Evolutionary conservation across 805 yeast species (phyloP), one percentile per base, ranked within the genome.

Genomic region (Saturnispora hagleri): DNA sequence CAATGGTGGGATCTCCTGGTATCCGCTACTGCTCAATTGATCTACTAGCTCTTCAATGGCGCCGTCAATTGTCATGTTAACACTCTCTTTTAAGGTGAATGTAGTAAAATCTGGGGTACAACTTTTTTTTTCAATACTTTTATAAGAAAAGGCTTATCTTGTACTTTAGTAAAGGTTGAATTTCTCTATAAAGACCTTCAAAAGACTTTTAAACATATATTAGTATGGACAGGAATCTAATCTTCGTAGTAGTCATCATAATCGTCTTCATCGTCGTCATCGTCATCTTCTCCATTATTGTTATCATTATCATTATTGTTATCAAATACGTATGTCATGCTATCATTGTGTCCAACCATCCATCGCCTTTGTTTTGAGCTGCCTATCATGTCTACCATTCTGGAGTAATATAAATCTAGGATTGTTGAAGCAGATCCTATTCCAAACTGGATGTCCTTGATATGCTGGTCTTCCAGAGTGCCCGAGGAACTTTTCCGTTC

Each of bases 381-480:
- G 2, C 84, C 84, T 4, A 78, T 78, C 20, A 79, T 56, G 24
- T 67, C 68, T 10, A 79, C 69, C 73, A 79, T 77, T 54, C 74
- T 72, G 35, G 63, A 65, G 53, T 79, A 80, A 53, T 78, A 79
- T 45, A 72, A 58, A 46, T 74, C 73, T 40, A 80, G 56, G 8
- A 77, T 71, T 50, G 72, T 74, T 4, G 64, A 64, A 5, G 71
- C 70, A 3, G 61, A 55, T 17, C 63, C 61, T 22, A 68, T 64
- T 7, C 70, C 70, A 34, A 56, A 57, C 46, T 57, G 50, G 7
- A 57, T 44, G 31, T 51, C 50, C 35, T 58, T 58, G n/a, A 55
- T 51, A 42, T 67, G 62, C 13, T 35, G 17, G 12, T 40, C 48
- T 20, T 55, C 57, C 56, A 47, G 44, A 15, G 60, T 60, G 15